Conservation (phyloP, 257 asterid genomes). For the Scutellaria minor region DNA sequence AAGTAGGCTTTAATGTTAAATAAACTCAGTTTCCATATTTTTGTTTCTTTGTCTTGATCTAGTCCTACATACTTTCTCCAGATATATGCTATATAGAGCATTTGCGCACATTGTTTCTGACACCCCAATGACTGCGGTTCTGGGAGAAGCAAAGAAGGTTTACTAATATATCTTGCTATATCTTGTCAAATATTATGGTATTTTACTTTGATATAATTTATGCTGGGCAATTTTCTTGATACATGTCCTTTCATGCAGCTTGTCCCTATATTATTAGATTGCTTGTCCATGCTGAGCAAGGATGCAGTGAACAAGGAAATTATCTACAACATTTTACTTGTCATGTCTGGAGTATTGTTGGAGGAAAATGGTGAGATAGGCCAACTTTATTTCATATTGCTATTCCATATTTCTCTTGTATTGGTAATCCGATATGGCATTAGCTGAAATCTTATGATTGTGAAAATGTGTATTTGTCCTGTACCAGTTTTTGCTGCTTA, state of each 20-base stretch:
- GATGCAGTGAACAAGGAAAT: constrained; percentile 65
- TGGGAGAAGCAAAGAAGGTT: constrained; percentile 84
- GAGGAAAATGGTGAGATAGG: constrained; percentile 71
- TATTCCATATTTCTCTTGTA: constrained; percentile 24
- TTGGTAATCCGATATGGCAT: constrained; percentile 9
- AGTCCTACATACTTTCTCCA: constrained; percentile 42
- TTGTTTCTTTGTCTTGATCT: constrained; percentile 31
- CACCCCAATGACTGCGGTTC: constrained; percentile 74
- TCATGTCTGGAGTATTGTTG: constrained; percentile 75
- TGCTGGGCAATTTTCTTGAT: constrained; percentile 28
- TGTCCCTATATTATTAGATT: constrained; percentile 72
- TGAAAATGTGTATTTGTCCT: not conserved
- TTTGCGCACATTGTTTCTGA: constrained; percentile 72
- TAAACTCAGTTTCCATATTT: constrained; percentile 16
- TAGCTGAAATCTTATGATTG: not conserved
- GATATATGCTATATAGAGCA: constrained; percentile 78
- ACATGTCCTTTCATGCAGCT: constrained; percentile 58
- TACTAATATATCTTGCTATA: constrained; percentile 33
- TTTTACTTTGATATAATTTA: constrained; percentile 13
- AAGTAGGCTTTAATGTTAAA: not conserved
- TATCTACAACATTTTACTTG: constrained; percentile 64
- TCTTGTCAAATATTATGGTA: constrained; percentile 13
- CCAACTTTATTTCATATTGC: constrained; percentile 3
- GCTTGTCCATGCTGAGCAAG: constrained; percentile 61
- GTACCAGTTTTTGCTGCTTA: constrained; percentile 19